Conservation (phyloP, 306 rosid species). For the Adenanthera pavonina region DNA sequence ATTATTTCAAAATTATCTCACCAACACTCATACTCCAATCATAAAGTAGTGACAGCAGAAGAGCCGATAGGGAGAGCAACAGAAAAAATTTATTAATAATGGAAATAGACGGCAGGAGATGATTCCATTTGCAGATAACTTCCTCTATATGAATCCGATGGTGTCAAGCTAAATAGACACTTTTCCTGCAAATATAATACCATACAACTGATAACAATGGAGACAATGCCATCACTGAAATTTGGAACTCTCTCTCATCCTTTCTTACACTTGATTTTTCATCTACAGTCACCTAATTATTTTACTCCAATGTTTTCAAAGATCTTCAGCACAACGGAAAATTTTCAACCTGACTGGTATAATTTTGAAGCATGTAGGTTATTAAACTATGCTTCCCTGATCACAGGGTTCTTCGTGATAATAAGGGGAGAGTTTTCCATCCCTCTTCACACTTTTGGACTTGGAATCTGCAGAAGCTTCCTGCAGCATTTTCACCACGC, state of each 20-base stretch:
- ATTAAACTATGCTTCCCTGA: constrained; percentile 45
- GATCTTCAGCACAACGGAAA: neutral
- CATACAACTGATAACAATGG: neutral
- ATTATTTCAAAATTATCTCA: neutral
- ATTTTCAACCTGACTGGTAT: neutral
- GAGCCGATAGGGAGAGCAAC: neutral
- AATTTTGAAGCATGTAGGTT: constrained; percentile 21
- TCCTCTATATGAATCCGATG: neutral
- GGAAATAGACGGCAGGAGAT: neutral
- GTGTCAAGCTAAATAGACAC: constrained; percentile 5
- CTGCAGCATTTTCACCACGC: constrained; percentile 69
- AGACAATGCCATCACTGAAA: constrained; percentile 17
- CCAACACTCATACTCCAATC: neutral
- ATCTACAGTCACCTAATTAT: constrained; percentile 10
- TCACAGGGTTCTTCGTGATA: constrained; percentile 55
- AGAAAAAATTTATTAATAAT: neutral
- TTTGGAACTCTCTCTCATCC: neutral
- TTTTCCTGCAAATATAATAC: constrained; percentile 16
- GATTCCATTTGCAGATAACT: constrained; percentile 18
- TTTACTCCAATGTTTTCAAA: neutral
- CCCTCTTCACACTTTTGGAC: constrained; percentile 39
- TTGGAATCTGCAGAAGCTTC: constrained; percentile 51
- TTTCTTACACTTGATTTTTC: constrained; percentile 40
- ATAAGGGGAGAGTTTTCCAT: constrained; percentile 64
- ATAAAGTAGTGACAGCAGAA: neutral